These are phyloP conservation scores for Leucogyrophana mollusca DNA, from an alignment of 768 basidiomycete genomes.

Conservation along the genomic window DNA sequence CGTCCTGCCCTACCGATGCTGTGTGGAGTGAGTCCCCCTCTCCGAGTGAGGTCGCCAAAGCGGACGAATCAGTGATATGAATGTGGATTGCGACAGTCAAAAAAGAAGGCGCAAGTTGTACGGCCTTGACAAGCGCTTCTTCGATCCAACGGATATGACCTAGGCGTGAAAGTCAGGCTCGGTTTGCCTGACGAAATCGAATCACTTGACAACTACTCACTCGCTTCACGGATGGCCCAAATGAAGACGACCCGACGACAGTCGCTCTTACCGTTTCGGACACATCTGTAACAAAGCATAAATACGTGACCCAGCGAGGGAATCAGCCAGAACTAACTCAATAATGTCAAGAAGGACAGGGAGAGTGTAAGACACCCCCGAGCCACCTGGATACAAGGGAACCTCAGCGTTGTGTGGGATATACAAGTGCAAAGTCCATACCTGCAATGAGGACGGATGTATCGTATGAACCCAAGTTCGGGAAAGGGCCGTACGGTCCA, in stretches of 20 bases:
- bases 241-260: constrained; percentile 47
- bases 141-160: constrained; percentile 48
- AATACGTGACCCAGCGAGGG: background rate
- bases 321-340: constrained; percentile 27
- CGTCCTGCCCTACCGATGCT: constrained; percentile 8
- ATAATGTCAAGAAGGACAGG: constrained; percentile 43
- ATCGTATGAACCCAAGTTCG: constrained; percentile 39
- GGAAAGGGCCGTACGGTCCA: constrained; percentile 54
- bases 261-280: constrained; percentile 12
- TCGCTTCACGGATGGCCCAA: constrained; percentile 48
- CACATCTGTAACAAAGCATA: constrained; percentile 11
- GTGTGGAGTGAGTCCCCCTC: constrained; percentile 15
- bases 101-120: constrained; percentile 25
- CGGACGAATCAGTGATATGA: constrained; percentile 34
- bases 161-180: too few relatives aligned
- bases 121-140: constrained; percentile 31
- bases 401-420: background rate
- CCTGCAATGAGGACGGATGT: constrained; percentile 52
- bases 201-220: constrained; percentile 24
- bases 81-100: constrained; percentile 39
- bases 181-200: too few relatives aligned
- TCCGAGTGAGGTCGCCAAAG: constrained; percentile 2
- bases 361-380: constrained; percentile 48
- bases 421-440: constrained; percentile 11
- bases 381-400: constrained; percentile 37